These are phyloP conservation scores for Clitoria ternatea DNA, from an alignment of 306 rosid genomes.

Conservation along the genomic window DNA sequence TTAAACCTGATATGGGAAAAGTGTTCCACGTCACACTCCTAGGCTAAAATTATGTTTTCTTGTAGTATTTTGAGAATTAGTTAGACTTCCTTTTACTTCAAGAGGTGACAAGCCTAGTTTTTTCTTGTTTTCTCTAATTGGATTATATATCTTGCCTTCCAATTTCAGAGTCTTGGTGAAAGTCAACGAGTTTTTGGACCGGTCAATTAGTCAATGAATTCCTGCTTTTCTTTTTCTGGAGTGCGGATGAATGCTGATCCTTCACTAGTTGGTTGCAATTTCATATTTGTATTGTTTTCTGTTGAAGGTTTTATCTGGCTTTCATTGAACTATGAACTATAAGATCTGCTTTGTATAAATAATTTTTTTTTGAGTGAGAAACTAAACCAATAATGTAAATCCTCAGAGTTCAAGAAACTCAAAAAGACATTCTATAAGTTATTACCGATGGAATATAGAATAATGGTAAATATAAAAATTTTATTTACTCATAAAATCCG, in stretches of 20 bases:
- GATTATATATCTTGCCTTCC: constrained; percentile 28
- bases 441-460: constrained; percentile 1
- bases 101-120: constrained; percentile 28
- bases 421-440: constrained; percentile 24
- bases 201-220: neutral
- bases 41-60: too few relatives aligned
- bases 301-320: constrained; percentile 28
- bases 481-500: constrained; percentile 26
- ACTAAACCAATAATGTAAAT: neutral
- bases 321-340: constrained; percentile 21
- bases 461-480: too few relatives aligned
- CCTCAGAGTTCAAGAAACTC: constrained; percentile 27
- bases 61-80: too few relatives aligned
- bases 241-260: neutral
- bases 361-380: constrained; percentile 12
- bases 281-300: constrained; percentile 15
- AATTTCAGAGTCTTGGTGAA: constrained; percentile 6
- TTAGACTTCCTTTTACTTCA: too few relatives aligned
- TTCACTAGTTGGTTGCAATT: neutral
- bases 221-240: constrained; percentile 28
- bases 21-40: too few relatives aligned
- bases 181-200: neutral
- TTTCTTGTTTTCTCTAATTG: constrained; percentile 12
- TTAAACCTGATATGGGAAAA: too few relatives aligned
- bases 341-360: constrained; percentile 42